Base-by-base conservation (phyloP, 257 asterid species). In the Haberlea rhodopensis region DNA sequence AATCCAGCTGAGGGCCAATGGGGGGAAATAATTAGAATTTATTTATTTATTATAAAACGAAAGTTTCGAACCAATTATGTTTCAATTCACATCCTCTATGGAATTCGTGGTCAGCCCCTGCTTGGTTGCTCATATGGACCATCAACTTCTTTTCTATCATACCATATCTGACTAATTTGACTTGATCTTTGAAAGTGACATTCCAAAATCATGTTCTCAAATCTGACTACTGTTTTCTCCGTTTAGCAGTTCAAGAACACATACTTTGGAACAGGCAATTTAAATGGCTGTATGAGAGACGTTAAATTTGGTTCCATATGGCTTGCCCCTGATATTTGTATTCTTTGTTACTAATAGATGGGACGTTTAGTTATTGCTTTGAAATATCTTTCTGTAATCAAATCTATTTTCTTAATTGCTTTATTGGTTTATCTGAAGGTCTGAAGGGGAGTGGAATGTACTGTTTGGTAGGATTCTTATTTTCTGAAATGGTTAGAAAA, bases 381-480 rank as follows among this genome's bases (percentile, higher is more conserved):
- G 18, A 48, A 62, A n/a, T 62, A 11, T 65, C 46, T 43, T 65
- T 43, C 23, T 63, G 51, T 22, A 65, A 25, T 29, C 59, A 45
- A 45, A 60, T 62, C 37, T 19, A 24, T 10, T 5, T 43, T 67
- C 2, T 54, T 34, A 11, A 13, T 49, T 1, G 51, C 62, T 13
- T 21, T 57, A 53, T 65, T 68, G 51, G 53, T 78, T 60, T 64
- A 31, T 55, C 16, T 22, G 62, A 73, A 72, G 78, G 80, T 68
- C 56, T 76, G 63, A 46, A 68, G 80, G 74, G 53, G 73, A 73
- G 71, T 32, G 68, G 78, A 73, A 60, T 34, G 32, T 53, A 43
- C 15, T 55, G 51, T 67, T 66, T 65, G 54, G 37, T 61, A 4
- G 51, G 21, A 57, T 34, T 74, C 48, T 59, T 53, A 25, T 56